phyloP scores from a whole-genome alignment of 306 rosid species.

The Datisca glomerata region DNA sequence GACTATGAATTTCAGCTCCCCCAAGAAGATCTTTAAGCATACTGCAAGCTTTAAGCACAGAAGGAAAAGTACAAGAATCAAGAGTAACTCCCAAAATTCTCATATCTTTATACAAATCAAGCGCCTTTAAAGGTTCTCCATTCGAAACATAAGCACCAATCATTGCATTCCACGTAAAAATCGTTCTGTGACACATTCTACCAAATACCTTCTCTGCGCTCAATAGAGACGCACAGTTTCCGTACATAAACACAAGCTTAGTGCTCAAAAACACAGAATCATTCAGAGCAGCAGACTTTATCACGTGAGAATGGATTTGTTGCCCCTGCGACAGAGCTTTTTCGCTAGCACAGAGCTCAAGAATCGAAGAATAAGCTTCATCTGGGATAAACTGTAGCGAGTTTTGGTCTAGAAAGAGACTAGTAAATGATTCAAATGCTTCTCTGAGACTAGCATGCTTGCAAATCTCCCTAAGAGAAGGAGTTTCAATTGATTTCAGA shows the following conservation, averaged over 20 bases:
- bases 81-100: conserved; percentile 24
- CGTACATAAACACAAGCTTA: conserved; percentile 52
- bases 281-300: conserved; percentile 18
- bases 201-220: conserved; percentile 46
- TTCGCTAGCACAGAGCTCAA: conserved; percentile 39
- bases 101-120: conserved; percentile 45
- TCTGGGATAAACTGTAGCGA: conserved; percentile 16
- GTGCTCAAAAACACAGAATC: conserved; percentile 39
- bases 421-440: conserved; percentile 26
- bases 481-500: conserved; percentile 12
- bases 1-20: conserved; percentile 55
- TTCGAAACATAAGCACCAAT: conserved; percentile 49
- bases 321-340: conserved; percentile 40
- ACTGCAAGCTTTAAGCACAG: conserved; percentile 44
- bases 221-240: conserved; percentile 34
- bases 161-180: conserved; percentile 73
- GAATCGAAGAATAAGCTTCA: conserved; percentile 37
- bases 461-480: conserved; percentile 16
- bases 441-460: conserved; percentile 21
- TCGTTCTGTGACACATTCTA: conserved; percentile 34
- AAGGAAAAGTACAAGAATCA: conserved; percentile 52
- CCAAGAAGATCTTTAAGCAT: conserved; percentile 11
- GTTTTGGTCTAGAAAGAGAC: conserved; percentile 8
- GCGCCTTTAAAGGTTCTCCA: conserved; percentile 31
- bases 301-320: conserved; percentile 51